A percentile compares a stretch with the other conserved stretches of the same genome.
phyloP scores from a whole-genome alignment of 495 filamentous ascomycete species.

The Penicillium angulare region DNA sequence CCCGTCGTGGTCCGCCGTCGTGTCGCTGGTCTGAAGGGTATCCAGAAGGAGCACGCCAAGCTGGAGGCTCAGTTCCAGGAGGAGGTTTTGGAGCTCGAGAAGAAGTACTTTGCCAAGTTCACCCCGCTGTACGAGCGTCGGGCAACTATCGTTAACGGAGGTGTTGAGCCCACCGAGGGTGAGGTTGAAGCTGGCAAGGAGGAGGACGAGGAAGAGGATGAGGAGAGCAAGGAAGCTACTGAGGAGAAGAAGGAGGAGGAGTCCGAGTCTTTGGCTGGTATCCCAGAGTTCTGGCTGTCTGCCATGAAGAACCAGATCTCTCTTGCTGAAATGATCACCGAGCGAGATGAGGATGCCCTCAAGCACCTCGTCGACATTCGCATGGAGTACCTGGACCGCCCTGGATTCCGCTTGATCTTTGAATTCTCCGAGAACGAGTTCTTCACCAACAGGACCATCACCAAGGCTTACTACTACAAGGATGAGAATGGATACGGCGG shows the following conservation, averaged over 20 bases:
- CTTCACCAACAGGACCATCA: constrained; percentile 95
- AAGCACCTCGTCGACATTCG: constrained; percentile 91
- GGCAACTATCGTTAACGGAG: constrained; percentile 88
- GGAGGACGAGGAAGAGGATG: constrained; percentile 66
- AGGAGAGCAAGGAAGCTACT: constrained; percentile 49
- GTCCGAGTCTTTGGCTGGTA: constrained; percentile 61
- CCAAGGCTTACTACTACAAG: constrained; percentile 99
- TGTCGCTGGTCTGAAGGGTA: constrained; percentile 91
- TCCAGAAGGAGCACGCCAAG: constrained; percentile 98
- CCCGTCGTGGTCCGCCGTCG: constrained; percentile 85
- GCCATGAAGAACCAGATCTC: constrained; percentile 99
- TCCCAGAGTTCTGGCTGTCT: constrained; percentile 99
- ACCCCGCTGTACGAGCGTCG: constrained; percentile 97
- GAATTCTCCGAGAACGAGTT: constrained; percentile 93
- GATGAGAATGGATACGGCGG: constrained; percentile 97
- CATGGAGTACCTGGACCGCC: constrained; percentile 98
- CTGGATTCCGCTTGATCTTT: constrained; percentile 97
- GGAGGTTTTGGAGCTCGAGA: constrained; percentile 95
- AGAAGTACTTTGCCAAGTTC: constrained; percentile 99
- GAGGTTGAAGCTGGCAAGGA: constrained; percentile 85
- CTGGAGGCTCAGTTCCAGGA: constrained; percentile 98
- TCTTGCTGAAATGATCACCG: constrained; percentile 96
- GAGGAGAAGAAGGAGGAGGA: constrained; percentile 49
- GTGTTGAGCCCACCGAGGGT: constrained; percentile 76
- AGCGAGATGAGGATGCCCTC: constrained; percentile 89